Conservation (phyloP, 2,329 filamentous ascomycete species). For the Fusarium sterilihyphosum region DNA sequence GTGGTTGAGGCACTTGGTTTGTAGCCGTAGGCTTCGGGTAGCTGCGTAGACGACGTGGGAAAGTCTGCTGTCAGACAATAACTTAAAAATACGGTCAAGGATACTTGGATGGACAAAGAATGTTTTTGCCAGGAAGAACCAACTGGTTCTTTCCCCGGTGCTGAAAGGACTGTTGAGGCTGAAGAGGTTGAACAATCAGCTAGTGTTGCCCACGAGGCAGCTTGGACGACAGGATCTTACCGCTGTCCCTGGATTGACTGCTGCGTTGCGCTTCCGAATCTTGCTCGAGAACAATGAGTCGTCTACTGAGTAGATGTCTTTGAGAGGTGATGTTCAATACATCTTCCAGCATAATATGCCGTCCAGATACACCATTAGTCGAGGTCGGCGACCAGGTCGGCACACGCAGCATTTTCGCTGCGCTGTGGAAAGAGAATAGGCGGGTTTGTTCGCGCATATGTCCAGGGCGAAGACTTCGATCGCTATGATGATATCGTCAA, state of each 20-base stretch:
- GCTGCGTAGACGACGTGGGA: slow-evolving; percentile 7
- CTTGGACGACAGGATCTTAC: too few relatives aligned
- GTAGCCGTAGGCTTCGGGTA: slow-evolving; percentile 15
- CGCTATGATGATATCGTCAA: rapidly evolving
- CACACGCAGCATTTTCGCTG: background rate
- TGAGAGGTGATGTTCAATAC: background rate
- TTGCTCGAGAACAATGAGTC: background rate
- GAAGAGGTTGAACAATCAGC: background rate
- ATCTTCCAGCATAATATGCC: too few relatives aligned
- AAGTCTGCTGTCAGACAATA: slow-evolving; percentile 15
- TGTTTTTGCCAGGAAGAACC: background rate
- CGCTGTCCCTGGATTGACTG: too few relatives aligned
- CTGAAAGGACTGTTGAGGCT: too few relatives aligned
- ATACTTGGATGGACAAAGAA: too few relatives aligned
- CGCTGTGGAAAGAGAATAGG: too few relatives aligned
- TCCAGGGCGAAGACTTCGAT: background rate
- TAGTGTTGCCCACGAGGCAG: background rate
- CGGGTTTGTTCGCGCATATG: too few relatives aligned
- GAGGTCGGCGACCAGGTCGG: background rate
- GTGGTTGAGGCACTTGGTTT: slow-evolving; percentile 7
- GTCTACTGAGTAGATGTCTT: background rate
- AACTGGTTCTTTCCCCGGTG: background rate
- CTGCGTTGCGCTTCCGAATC: background rate
- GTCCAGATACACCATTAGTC: background rate
- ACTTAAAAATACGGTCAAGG: background rate